These are phyloP conservation scores for Fragaria iinumae DNA, from an alignment of 306 rosid species.

Conservation along the genomic window DNA sequence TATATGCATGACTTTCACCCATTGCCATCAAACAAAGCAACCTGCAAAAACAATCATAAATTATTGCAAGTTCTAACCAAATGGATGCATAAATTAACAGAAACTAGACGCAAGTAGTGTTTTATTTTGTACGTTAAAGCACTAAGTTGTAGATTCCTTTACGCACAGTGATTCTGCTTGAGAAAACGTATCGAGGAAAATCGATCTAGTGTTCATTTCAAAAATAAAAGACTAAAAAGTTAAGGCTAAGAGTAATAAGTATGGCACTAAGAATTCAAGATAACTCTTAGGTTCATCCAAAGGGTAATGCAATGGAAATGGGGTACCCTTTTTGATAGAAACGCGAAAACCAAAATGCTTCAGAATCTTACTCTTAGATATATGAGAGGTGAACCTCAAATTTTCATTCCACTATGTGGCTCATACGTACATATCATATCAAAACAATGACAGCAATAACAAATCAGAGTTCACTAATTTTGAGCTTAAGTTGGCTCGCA, in stretches of 20 bases:
- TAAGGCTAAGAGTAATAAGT: not conserved
- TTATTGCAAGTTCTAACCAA: not conserved
- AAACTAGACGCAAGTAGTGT: not conserved
- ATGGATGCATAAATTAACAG: not conserved
- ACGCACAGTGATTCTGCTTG: not conserved
- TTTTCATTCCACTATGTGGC: not conserved
- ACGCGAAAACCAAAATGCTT: not conserved
- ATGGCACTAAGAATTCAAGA: not conserved
- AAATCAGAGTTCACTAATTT: not conserved
- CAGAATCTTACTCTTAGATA: not conserved
- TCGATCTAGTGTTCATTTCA: not conserved
- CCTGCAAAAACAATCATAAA: not conserved
- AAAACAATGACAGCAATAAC: not conserved
- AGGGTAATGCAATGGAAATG: not conserved
- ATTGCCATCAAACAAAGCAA: constrained; percentile 10
- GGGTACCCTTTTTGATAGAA: not conserved
- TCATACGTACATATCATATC: not conserved
- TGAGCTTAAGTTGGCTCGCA: no score
- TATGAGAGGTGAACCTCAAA: not conserved
- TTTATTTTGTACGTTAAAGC: not conserved
- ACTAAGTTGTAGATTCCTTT: not conserved
- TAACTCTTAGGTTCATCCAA: not conserved
- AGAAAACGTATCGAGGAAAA: no score
- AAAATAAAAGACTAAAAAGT: no score
- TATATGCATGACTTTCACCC: not conserved